phyloP scores from a whole-genome alignment of 2,329 filamentous ascomycete species.

The Stagonosporopsis rhizophila region DNA sequence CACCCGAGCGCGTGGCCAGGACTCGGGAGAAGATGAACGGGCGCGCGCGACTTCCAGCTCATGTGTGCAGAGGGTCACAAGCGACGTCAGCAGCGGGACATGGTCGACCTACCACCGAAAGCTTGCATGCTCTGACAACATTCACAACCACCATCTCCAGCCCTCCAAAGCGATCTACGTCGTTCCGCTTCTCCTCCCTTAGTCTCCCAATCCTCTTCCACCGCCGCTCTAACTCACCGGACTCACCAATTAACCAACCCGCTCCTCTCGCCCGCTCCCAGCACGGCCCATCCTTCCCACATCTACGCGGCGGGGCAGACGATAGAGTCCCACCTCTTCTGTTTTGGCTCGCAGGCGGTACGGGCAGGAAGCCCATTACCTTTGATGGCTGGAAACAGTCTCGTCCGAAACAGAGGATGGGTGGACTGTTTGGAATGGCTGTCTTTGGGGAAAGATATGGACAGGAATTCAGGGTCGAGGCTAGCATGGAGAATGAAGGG shows the following conservation, averaged over 20 bases:
- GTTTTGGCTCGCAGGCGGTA: conserved; percentile 38
- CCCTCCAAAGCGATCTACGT: background rate
- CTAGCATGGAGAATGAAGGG: background rate
- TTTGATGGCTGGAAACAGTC: conserved; percentile 30
- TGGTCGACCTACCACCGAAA: too few relatives aligned
- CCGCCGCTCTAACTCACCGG: background rate
- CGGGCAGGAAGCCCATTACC: conserved; percentile 17
- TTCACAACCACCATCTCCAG: background rate
- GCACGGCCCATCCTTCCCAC: background rate
- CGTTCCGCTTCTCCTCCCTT: background rate
- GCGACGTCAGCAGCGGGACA: background rate
- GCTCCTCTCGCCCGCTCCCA: background rate
- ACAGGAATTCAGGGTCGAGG: background rate
- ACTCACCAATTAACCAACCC: background rate
- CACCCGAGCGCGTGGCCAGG: background rate
- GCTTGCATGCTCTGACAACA: background rate
- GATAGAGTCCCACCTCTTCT: conserved; percentile 26
- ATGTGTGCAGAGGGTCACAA: background rate
- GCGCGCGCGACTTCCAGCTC: background rate
- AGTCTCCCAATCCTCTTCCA: background rate
- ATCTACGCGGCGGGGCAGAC: conserved; percentile 30
- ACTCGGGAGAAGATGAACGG: conserved; percentile 5
- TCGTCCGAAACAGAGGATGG: conserved; percentile 32
- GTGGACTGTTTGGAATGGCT: conserved; percentile 34
- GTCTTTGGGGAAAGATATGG: conserved; percentile 25